Evolutionary conservation across 371 early-diverging fungal genomes (phyloP).

Genomic region (Actinomortierella wolfii): DNA sequence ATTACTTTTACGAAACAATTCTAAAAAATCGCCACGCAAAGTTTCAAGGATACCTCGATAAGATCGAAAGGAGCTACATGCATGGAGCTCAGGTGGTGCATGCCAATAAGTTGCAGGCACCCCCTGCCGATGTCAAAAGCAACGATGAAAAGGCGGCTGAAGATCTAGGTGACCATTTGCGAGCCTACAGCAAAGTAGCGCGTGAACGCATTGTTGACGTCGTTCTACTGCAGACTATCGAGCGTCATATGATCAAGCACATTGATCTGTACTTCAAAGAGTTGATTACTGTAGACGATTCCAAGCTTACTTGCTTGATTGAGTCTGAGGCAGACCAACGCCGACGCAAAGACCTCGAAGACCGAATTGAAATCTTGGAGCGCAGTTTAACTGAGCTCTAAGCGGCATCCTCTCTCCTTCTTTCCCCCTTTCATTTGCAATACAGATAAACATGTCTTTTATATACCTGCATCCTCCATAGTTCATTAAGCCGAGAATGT

Average conservation of each 20-base stretch:
- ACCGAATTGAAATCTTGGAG: too few species aligned
- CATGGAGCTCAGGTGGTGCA: too few species aligned
- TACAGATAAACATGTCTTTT: too few species aligned
- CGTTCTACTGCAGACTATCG: conserved; percentile 23
- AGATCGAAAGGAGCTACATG: neutral
- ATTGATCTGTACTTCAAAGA: conserved; percentile 22
- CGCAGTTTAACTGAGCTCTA: too few species aligned
- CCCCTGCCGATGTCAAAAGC: conserved; percentile 5
- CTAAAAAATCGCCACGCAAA: conserved; percentile 15
- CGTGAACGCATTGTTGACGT: conserved; percentile 28
- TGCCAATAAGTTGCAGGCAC: too few species aligned
- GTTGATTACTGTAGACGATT: conserved; percentile 20
- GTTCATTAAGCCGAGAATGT: too few species aligned
- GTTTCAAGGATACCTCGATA: conserved; percentile 3
- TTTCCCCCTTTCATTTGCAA: too few species aligned
- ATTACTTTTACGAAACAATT: conserved; percentile 23
- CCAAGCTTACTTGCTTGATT: neutral
- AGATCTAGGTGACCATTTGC: conserved; percentile 19
- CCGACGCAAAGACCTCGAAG: too few species aligned
- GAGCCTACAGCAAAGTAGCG: conserved; percentile 28
- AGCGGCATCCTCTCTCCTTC: too few species aligned
- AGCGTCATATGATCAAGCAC: conserved; percentile 30
- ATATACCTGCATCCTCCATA: too few species aligned
- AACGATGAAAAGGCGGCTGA: conserved; percentile 20
- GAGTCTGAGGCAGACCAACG: too few species aligned